Evolutionary conservation across 441 rosid species (phyloP), one percentile per base, ranked within the genome.

Genomic region (Erodium trifolium): DNA sequence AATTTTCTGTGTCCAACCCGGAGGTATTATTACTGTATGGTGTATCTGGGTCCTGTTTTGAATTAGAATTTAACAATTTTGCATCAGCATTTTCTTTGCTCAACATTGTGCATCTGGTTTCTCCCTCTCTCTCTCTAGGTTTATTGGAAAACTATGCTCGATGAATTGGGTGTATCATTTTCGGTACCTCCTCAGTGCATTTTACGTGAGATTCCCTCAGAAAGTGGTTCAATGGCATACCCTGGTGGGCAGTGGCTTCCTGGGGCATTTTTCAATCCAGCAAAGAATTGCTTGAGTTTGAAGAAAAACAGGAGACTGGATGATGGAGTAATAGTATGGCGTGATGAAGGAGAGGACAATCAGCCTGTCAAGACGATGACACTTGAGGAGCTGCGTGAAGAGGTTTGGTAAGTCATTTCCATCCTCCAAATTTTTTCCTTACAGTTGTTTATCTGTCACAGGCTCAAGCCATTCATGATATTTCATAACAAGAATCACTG

Each of bases 171-270:
- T 49, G 68, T 87, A 59, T 70, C 79, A 62, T 91, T 84, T 74
- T 83, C 88, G 0, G 82, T 79, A 10, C 87, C 90, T 82, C 96
- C 98, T 0, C 69, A 82, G 37, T 77, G 85, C 68, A 83, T 93
- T 65, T 73, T 88, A 34, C 72, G 66, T 1, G 86, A 81, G 68
- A 71, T 78, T 70, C 66, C 82, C 35, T 59, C 69, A 70, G 82
- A 72, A 27, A 79, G 78, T 63, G 75, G 72, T 17, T 2, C 8
- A 39, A 13, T 47, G 60, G 10, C 68, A 39, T 77, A 80, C 64
- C 97, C 97, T 4, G 93, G 96, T 27, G 98, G 92, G 39, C 76
- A 81, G 75, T 93, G 97, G 98, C 90, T 93, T 79, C 97, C 91
- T 59, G 97, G 96, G 70, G 97, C 93, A 18, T 78, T 66, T 71